Evolutionary conservation across 192 early-diverging fungal genomes (phyloP).

Genomic region (Mortierella hygrophila): DNA sequence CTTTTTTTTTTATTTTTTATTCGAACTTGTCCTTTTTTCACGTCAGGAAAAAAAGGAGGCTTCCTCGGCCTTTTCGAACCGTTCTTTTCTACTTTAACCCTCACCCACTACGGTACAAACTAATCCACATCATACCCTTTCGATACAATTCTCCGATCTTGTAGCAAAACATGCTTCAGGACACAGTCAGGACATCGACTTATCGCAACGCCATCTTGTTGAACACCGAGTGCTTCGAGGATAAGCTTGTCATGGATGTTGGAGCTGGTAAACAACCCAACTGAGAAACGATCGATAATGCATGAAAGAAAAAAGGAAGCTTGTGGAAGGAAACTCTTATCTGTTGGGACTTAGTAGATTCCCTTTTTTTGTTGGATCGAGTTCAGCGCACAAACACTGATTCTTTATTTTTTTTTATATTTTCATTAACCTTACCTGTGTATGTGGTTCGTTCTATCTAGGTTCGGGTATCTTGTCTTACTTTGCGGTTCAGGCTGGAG

Average conservation of each 20-base stretch:
- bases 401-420: background rate
- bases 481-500: constrained; percentile 95
- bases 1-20: background rate
- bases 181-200: constrained; percentile 92
- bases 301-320: background rate
- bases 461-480: constrained; percentile 95
- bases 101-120: background rate
- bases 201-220: constrained; percentile 93
- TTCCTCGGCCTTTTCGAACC: background rate
- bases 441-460: background rate
- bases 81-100: background rate
- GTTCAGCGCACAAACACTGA: too few relatives aligned
- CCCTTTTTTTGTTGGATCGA: too few relatives aligned
- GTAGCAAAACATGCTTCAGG: constrained; percentile 99
- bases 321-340: background rate
- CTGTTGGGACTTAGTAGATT: background rate
- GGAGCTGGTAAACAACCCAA: constrained; percentile 73
- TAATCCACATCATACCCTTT: background rate
- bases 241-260: constrained; percentile 92
- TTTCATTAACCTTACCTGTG: background rate
- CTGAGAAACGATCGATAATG: background rate
- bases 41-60: background rate
- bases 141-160: background rate
- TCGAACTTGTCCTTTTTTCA: background rate
- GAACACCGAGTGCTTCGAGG: constrained; percentile 82